Evolutionary conservation across 2,329 filamentous ascomycete genomes (phyloP).

Genomic region (Epichloe gansuensis): DNA sequence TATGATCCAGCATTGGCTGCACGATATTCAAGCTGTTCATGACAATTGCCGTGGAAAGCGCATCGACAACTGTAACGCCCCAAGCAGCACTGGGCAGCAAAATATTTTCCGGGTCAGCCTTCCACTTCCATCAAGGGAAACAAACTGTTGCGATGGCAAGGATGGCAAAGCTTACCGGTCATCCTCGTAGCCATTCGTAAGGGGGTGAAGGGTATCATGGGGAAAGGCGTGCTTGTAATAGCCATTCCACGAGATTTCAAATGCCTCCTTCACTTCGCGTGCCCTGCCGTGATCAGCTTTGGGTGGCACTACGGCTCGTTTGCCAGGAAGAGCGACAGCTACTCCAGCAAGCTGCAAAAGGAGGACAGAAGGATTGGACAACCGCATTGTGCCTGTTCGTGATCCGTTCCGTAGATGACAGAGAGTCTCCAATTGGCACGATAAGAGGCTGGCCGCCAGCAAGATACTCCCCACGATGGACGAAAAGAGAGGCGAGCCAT

Average conservation of each 20-base stretch:
- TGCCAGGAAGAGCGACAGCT: constrained; percentile 5
- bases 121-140: neutral
- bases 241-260: constrained; percentile 58
- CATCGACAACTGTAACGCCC: constrained; percentile 75
- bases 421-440: neutral
- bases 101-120: neutral
- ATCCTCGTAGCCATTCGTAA: constrained; percentile 52
- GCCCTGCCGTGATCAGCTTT: constrained; percentile 31
- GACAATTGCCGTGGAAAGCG: constrained; percentile 65
- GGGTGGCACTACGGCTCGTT: constrained; percentile 3
- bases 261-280: constrained; percentile 53
- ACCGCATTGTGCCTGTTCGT: constrained; percentile 5
- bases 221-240: constrained; percentile 67
- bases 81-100: constrained; percentile 54
- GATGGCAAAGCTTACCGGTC: constrained; percentile 43
- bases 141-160: neutral
- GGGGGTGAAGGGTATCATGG: constrained; percentile 61
- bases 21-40: constrained; percentile 61
- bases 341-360: constrained; percentile 6
- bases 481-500: neutral
- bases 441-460: neutral
- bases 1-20: constrained; percentile 56
- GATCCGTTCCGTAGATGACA: neutral
- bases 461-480: neutral
- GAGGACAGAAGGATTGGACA: constrained; percentile 4